These are phyloP conservation scores for Plasmodium cynomolgi DNA, from an alignment of 169 alveolate species.

Conservation along the genomic window DNA sequence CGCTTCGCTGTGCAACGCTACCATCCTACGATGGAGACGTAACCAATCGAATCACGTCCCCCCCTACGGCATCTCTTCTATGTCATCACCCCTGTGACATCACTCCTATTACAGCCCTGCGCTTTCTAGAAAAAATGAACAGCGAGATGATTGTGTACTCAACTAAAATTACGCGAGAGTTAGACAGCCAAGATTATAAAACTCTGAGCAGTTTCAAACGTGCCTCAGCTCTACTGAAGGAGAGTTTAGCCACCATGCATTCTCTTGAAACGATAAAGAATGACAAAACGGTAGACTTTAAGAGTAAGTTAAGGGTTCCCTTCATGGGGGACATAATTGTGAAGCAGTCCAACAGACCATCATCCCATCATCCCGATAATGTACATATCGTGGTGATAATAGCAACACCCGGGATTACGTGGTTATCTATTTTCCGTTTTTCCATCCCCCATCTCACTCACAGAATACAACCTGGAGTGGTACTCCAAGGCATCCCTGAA, in stretches of 20 bases:
- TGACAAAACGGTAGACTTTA: background rate
- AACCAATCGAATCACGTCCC: background rate
- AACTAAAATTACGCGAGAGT: background rate
- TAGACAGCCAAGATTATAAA: background rate
- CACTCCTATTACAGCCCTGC: background rate
- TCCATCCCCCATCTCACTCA: background rate
- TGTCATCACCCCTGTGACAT: background rate
- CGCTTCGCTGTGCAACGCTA: background rate
- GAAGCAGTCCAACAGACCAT: background rate
- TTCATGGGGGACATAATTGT: background rate
- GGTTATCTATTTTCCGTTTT: no score
- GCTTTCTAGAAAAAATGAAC: slow-evolving; percentile 30
- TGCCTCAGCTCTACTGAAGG: slow-evolving; percentile 10
- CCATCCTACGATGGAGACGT: background rate
- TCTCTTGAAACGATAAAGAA: slow-evolving; percentile 15
- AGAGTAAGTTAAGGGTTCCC: background rate
- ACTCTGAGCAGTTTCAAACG: background rate
- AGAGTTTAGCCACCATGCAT: slow-evolving; percentile 49
- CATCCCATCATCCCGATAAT: no score
- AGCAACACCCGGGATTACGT: no score
- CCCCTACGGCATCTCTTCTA: background rate
- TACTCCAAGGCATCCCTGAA: slow-evolving; percentile 14
- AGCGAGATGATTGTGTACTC: slow-evolving; percentile 2
- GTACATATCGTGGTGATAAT: no score
- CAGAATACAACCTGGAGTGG: slow-evolving; percentile 50